Conservation (phyloP, 306 rosid genomes). For the Rubus idaeus region DNA sequence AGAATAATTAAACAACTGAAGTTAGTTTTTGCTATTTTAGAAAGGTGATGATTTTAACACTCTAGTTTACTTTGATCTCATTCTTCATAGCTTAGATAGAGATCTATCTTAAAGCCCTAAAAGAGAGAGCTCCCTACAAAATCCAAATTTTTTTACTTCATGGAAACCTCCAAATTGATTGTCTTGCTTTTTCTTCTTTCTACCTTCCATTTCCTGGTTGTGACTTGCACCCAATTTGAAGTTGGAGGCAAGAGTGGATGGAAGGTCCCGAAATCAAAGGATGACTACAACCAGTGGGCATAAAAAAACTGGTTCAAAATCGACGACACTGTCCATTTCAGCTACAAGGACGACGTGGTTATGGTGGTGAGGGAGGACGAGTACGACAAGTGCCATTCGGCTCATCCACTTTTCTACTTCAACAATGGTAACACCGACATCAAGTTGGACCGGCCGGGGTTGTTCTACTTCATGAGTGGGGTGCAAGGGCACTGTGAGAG, state of each 20-base stretch:
- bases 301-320: slow-evolving; percentile 64
- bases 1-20: too few species aligned
- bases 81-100: background rate
- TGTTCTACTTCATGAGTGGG: slow-evolving; percentile 87
- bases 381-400: slow-evolving; percentile 54
- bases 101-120: background rate
- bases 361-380: slow-evolving; percentile 72
- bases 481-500: slow-evolving; percentile 67
- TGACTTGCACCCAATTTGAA: slow-evolving; percentile 42
- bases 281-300: slow-evolving; percentile 70
- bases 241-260: slow-evolving; percentile 68
- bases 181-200: slow-evolving; percentile 33
- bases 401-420: slow-evolving; percentile 62
- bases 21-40: too few species aligned
- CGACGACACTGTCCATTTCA: slow-evolving; percentile 59
- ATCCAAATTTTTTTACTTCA: slow-evolving; percentile 33
- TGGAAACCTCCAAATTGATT: slow-evolving; percentile 23
- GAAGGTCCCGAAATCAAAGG: slow-evolving; percentile 53
- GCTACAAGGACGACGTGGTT: slow-evolving; percentile 66
- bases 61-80: too few species aligned
- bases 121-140: slow-evolving; percentile 38
- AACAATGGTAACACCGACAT: slow-evolving; percentile 53
- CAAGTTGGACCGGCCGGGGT: slow-evolving; percentile 49
- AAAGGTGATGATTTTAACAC: too few species aligned
- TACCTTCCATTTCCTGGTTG: slow-evolving; percentile 22